A percentile compares a stretch with the other conserved stretches of the same genome.
These are phyloP conservation scores for Verticillium zaregamsianum DNA, from an alignment of 2,329 filamentous ascomycete genomes.

Conservation along the genomic window DNA sequence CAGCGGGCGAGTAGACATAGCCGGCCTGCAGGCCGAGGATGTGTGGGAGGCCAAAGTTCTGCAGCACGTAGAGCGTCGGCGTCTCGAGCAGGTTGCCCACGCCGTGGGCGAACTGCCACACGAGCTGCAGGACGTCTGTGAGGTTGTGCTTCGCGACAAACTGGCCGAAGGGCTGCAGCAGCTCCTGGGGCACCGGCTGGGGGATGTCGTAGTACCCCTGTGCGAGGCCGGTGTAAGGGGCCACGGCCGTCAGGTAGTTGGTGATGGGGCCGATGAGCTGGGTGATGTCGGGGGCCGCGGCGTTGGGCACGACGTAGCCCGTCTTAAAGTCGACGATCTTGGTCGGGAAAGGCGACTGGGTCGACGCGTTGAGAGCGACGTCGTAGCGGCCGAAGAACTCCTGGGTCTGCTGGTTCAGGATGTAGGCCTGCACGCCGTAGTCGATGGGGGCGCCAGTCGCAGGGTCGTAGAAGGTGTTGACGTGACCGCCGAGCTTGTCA, in stretches of 20 bases:
- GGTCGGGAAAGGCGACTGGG: constrained; percentile 18
- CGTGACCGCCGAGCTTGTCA: constrained; percentile 36
- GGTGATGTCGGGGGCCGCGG: constrained; percentile 6
- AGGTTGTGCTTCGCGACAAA: constrained; percentile 36
- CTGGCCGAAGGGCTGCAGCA: constrained; percentile 35
- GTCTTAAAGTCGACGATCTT: constrained; percentile 13
- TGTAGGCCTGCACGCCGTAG: constrained; percentile 30
- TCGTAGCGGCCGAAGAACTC: constrained; percentile 40
- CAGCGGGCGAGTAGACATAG: constrained; percentile 18
- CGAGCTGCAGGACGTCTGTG: constrained; percentile 26
- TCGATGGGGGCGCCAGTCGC: constrained; percentile 25
- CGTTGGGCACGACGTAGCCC: constrained; percentile 9
- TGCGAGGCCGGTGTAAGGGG: constrained; percentile 10
- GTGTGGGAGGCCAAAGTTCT: constrained; percentile 23
- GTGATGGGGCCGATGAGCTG: constrained; percentile 4
- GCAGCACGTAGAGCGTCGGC: constrained; percentile 34
- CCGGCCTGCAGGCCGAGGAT: constrained; percentile 27
- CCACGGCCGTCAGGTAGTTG: constrained; percentile 6
- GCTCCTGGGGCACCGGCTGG: constrained; percentile 35
- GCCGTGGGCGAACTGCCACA: constrained; percentile 30
- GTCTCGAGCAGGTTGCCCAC: constrained; percentile 33
- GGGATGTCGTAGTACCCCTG: constrained; percentile 29
- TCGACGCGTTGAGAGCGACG: constrained; percentile 17
- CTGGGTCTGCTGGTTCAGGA: constrained; percentile 29
- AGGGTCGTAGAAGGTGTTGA: constrained; percentile 39